Evolutionary conservation across 2,329 filamentous ascomycete genomes (phyloP).

Genomic region (Rhexocercosporidium sp.): DNA sequence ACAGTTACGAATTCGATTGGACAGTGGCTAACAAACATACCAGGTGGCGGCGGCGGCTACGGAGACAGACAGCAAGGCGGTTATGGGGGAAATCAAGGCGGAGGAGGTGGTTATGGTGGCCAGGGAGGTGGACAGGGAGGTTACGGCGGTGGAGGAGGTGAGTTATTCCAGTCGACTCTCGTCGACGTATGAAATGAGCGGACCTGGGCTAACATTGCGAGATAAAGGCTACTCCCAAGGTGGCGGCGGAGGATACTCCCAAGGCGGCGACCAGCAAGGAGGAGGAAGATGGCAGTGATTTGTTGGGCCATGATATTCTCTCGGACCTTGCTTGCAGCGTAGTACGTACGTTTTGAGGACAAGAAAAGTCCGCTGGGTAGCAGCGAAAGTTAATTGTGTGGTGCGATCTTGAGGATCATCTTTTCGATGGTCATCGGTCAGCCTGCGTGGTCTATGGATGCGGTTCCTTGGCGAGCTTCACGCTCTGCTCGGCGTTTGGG

Average conservation of each 20-base stretch:
- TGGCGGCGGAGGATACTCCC: constrained; percentile 34
- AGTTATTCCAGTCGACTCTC: constrained; percentile 21
- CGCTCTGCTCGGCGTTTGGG: constrained; percentile 43
- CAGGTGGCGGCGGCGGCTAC: constrained; percentile 43
- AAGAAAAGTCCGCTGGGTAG: constrained; percentile 43
- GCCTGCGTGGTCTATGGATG: constrained; percentile 42
- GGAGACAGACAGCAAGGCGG: constrained; percentile 60
- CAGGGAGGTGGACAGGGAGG: constrained; percentile 51
- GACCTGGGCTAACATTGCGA: constrained; percentile 31
- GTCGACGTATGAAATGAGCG: constrained; percentile 15
- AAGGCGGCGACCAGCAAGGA: constrained; percentile 40
- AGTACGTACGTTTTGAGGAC: constrained; percentile 36
- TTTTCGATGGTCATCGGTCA: constrained; percentile 33
- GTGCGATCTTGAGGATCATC: constrained; percentile 34
- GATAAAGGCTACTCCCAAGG: constrained; percentile 36
- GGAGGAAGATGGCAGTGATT: constrained; percentile 38
- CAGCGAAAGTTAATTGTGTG: constrained; percentile 43
- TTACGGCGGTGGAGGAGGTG: constrained; percentile 37
- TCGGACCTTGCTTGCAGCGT: constrained; percentile 37
- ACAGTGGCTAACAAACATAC: constrained; percentile 46
- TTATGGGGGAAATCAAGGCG: constrained; percentile 45
- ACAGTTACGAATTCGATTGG: background rate
- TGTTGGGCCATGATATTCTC: constrained; percentile 33
- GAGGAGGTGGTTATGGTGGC: constrained; percentile 37
- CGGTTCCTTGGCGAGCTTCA: constrained; percentile 38